A percentile compares a stretch with the other conserved stretches of the same genome.
These are phyloP conservation scores for Rhizophagus clarus DNA, from an alignment of 192 early-diverging fungal species.

Conservation along the genomic window DNA sequence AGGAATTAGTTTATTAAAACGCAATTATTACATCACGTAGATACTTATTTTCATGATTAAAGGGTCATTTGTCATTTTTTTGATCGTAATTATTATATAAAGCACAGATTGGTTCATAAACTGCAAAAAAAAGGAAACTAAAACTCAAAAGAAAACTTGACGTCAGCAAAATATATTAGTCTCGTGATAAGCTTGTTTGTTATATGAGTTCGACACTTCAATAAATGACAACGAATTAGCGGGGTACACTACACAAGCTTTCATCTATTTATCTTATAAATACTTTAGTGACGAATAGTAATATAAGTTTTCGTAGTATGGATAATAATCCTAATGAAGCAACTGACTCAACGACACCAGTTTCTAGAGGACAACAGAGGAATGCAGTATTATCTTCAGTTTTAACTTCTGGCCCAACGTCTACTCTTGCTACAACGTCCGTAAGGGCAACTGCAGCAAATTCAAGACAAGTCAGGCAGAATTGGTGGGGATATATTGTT, in stretches of 20 bases:
- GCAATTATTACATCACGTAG: no score
- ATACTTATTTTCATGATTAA: no score
- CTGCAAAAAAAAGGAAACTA: no score
- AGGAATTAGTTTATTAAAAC: no score
- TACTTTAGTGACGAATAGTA: neutral
- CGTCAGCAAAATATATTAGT: no score
- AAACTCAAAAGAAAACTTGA: no score
- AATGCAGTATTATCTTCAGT: constrained; percentile 24
- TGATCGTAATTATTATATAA: no score
- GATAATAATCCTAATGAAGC: neutral
- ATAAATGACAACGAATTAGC: neutral
- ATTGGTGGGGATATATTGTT: constrained; percentile 21
- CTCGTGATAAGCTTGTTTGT: no score
- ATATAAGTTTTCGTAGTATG: neutral
- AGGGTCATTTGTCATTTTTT: no score
- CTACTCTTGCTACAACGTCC: constrained; percentile 25
- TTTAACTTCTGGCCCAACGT: neutral
- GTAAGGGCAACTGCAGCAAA: constrained; percentile 14
- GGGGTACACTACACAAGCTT: neutral
- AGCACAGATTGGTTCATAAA: no score
- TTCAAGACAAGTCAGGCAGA: constrained; percentile 22
- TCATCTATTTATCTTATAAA: neutral
- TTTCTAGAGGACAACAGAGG: neutral
- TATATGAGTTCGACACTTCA: no score
- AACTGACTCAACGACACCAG: neutral